Conservation (phyloP, 2,329 filamentous ascomycete genomes). For the Fusarium mexicanum region DNA sequence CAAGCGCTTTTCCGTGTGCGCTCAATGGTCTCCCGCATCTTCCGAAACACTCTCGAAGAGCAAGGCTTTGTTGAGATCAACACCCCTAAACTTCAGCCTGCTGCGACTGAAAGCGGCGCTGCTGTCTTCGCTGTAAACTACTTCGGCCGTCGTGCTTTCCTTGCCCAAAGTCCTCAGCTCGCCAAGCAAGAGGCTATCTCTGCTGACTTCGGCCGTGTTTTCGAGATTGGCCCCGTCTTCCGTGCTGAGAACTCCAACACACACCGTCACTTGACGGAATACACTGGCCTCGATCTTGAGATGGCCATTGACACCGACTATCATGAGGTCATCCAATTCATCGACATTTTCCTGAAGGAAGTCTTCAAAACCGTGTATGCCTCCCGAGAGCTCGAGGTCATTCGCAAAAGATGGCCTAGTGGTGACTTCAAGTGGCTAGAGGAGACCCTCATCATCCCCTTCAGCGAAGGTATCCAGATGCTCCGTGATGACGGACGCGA, state of each 20-base stretch:
- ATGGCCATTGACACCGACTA: conserved; percentile 93
- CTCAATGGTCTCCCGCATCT: conserved; percentile 80
- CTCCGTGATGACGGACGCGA: conserved; percentile 85
- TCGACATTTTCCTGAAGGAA: conserved; percentile 83
- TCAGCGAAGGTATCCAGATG: conserved; percentile 81
- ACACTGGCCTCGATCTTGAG: conserved; percentile 90
- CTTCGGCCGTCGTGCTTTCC: conserved; percentile 85
- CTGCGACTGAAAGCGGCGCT: conserved; percentile 89
- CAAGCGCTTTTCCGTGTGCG: conserved; percentile 91
- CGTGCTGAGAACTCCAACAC: conserved; percentile 96
- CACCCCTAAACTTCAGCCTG: conserved; percentile 89
- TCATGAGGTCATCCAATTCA: conserved; percentile 81
- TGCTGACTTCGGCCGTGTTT: conserved; percentile 88
- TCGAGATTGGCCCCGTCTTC: conserved; percentile 79
- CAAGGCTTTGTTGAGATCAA: conserved; percentile 92
- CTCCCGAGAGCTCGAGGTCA: conserved; percentile 75
- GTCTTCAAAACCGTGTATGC: conserved; percentile 62
- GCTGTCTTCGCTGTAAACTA: conserved; percentile 94
- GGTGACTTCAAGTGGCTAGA: conserved; percentile 89
- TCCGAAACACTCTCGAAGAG: conserved; percentile 78
- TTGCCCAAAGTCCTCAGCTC: conserved; percentile 91
- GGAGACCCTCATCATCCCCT: conserved; percentile 82
- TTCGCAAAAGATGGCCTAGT: conserved; percentile 87
- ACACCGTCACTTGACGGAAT: conserved; percentile 92
- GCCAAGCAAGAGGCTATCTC: conserved; percentile 94